These are phyloP conservation scores for Ogataea hybrid DNA, from an alignment of 1,139 yeast species.

Conservation along the genomic window DNA sequence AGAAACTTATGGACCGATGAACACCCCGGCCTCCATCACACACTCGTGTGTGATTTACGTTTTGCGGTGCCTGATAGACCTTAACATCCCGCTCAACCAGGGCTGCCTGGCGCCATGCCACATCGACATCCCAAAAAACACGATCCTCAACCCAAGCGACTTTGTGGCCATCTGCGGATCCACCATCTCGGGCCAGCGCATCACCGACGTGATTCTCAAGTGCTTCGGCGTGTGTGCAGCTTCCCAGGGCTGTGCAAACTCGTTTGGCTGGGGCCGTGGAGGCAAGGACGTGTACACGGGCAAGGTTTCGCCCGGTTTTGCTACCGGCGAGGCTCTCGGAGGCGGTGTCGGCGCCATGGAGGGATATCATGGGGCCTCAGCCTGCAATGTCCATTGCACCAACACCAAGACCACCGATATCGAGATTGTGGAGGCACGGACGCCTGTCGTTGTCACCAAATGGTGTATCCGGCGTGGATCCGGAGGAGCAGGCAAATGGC, in stretches of 20 bases:
- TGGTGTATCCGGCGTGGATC: too few species aligned
- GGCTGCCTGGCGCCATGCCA: constrained; percentile 41
- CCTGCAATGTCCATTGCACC: too few species aligned
- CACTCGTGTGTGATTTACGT: constrained; percentile 39
- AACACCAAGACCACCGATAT: too few species aligned
- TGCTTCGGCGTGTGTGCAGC: constrained; percentile 40
- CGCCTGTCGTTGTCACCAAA: too few species aligned
- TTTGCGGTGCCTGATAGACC: constrained; percentile 38
- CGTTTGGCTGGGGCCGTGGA: constrained; percentile 41
- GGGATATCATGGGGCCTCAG: too few species aligned
- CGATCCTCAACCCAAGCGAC: constrained; percentile 39
- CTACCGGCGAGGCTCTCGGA: too few species aligned
- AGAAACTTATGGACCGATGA: constrained; percentile 38
- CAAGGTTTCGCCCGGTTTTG: constrained; percentile 23
- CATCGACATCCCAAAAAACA: constrained; percentile 37
- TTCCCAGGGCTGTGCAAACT: constrained; percentile 34
- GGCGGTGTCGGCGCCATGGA: too few species aligned
- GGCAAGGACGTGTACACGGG: constrained; percentile 34
- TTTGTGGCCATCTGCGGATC: constrained; percentile 43
- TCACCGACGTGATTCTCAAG: constrained; percentile 37
- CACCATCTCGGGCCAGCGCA: constrained; percentile 40
- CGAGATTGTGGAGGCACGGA: too few species aligned
- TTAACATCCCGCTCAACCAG: constrained; percentile 41
- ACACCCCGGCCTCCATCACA: constrained; percentile 39
- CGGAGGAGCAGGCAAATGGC: too few species aligned